Evolutionary conservation across 2,329 filamentous ascomycete genomes (phyloP), one percentile per base, ranked within the genome.

Genomic region (Colletotrichum cuscutae): DNA sequence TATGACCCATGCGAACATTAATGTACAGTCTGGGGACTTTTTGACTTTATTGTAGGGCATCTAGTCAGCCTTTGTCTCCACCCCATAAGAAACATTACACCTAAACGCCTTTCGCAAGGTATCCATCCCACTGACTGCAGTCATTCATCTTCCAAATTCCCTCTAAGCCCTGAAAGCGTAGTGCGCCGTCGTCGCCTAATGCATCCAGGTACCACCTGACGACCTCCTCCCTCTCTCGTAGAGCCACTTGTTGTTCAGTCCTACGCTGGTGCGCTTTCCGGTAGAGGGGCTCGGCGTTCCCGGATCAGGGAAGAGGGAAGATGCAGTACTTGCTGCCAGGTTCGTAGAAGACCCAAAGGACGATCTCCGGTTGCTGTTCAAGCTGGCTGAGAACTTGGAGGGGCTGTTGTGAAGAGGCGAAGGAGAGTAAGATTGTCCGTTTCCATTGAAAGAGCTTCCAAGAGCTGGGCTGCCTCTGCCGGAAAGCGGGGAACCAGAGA

Each of bases 201-300:
- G 71, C 68, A 73, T 66, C 71, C 71, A 73, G 53, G 24, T 72
- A 35, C 71, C 58, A 42, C 71, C 71, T 5, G 87, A 86, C 76
- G 88, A 84, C 80, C 91, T 81, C 80, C 91, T 85, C 77, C 93
- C 93, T 83, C 92, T 94, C 82, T 98, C 95, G 80, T 98, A 98
- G 73, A 98, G 83, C 96, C 96, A 98, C 84, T 97, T 97, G 84
- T 91, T 98, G 82, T 96, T 98, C 79, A 98, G 80, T 0, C 91
- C 91, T 65, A 97, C 90, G 76, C 90, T 95, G 54, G 92, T 91
- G 69, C 91, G 89, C 84, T 93, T 95, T 49, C 89, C 87, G 6
- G 86, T 83, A 6, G 84, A 84, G 1, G 94, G 93, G 75, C 91
- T 95, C 1, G 94, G 93, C 22, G 92, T 92, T 15, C 89, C 87